Evolutionary conservation across 768 basidiomycete species (phyloP), one percentile per base, ranked within the genome.

Genomic region (Podaxis sp.): DNA sequence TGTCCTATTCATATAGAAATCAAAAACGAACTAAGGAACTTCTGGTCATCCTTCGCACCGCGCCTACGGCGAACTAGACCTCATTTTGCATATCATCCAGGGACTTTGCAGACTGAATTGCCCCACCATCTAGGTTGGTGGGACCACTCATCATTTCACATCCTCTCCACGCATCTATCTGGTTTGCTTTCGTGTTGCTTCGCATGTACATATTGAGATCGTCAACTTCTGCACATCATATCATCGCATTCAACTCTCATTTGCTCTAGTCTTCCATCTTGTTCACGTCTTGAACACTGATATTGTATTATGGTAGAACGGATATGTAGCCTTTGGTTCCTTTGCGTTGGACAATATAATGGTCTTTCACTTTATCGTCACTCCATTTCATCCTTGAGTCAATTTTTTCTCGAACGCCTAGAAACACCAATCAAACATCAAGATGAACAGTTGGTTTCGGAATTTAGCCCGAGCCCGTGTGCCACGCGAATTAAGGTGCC

Each of bases 401-500:
- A 28, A 28, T 6, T 32, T 32, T 32, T 32, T 32, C 7, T 32
- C 32, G 7, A 32, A 32, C 32, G 7, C 32, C 28, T 32, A 7
- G 28, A 32, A 32, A 32, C 28, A 32, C 6, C n/a, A 42, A 42
- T 14, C n/a, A 14, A 42, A 42, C 40, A 42, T 13, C 14, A 48
- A 21, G 23, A 13, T 27, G 16, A 48, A 9, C 21, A 38, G 3
- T 38, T 37, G 50, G 14, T 23, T 38, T 50, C 50, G 58, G 46
- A 18, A 27, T 51, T 51, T 5, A 40, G 27, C 38, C 25, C 11
- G 37, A 9, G 35, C 36, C 25, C 57, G 50, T 40, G 14, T 25
- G 50, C 59, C 59, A 60, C 59, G 59, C 59, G 59, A 60, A 60
- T 35, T 60, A 60, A 28, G 51, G 59, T 53, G 59, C 9, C 14